Conservation (phyloP, 176 grass and related monocot genomes). For the Echinochloa phyllopogon region DNA sequence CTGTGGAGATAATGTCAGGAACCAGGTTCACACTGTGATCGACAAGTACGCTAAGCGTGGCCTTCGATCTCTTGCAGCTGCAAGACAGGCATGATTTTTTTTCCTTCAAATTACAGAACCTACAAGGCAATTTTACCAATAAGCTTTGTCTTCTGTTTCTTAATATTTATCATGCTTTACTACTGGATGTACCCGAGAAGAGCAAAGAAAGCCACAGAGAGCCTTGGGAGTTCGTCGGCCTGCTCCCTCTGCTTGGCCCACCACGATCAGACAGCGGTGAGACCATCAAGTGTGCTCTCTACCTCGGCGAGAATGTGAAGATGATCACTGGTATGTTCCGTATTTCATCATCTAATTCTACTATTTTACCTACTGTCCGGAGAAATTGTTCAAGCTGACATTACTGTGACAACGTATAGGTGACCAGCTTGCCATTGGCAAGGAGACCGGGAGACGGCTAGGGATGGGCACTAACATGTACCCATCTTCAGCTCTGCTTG, state of each 20-base stretch:
- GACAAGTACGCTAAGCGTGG: slow-evolving; percentile 84
- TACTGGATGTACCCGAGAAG: slow-evolving; percentile 74
- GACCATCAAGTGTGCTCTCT: slow-evolving; percentile 72
- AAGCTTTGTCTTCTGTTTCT: not conserved
- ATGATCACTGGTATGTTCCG: slow-evolving; percentile 86
- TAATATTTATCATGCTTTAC: not conserved
- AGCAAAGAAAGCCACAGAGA: slow-evolving; percentile 66
- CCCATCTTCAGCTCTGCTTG: slow-evolving; percentile 79
- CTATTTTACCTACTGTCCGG: not conserved
- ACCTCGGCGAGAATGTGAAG: slow-evolving; percentile 92
- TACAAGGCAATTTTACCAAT: not conserved
- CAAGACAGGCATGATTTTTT: slow-evolving; percentile 51
- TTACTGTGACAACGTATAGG: slow-evolving; percentile 41
- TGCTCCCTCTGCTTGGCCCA: slow-evolving; percentile 87
- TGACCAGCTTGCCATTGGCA: slow-evolving; percentile 92
- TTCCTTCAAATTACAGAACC: not conserved
- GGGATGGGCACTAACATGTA: slow-evolving; percentile 99
- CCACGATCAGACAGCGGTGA: slow-evolving; percentile 81
- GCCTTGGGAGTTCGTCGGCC: slow-evolving; percentile 80
- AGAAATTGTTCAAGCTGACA: not conserved
- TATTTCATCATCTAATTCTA: not conserved
- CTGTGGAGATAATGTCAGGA: slow-evolving; percentile 46
- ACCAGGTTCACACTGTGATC: slow-evolving; percentile 59
- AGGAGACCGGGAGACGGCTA: slow-evolving; percentile 89
- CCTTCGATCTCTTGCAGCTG: slow-evolving; percentile 81